These are phyloP conservation scores for Thalassiosira sp. DNA, from an alignment of 352 stramenopile genomes.

Conservation along the genomic window DNA sequence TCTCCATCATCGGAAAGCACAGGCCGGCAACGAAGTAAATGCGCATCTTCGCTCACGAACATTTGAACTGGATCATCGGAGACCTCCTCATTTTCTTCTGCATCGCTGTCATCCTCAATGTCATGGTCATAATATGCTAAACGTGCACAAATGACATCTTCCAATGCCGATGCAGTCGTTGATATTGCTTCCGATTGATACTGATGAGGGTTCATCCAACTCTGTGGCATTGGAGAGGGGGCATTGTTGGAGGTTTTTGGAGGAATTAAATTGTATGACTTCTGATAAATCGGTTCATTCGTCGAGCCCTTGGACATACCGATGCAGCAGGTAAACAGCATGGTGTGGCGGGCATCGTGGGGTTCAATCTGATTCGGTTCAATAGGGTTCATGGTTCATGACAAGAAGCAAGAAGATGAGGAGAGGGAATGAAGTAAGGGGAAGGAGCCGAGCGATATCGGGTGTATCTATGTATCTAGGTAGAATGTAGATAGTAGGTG, in stretches of 20 bases:
- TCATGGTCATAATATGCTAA: constrained; percentile 14
- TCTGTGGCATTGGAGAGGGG: constrained; percentile 2
- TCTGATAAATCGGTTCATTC: constrained; percentile 6
- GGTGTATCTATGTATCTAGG: too few relatives aligned
- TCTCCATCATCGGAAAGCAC: constrained; percentile 1
- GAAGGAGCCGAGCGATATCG: too few relatives aligned
- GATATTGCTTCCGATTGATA: neutral
- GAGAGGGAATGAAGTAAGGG: too few relatives aligned
- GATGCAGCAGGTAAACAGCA: constrained; percentile 18
- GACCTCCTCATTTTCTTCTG: neutral
- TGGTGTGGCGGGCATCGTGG: constrained; percentile 1
- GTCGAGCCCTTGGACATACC: neutral
- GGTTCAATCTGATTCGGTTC: too few relatives aligned
- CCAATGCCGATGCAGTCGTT: constrained; percentile 26
- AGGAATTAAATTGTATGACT: constrained; percentile 13
- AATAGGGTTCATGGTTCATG: too few relatives aligned
- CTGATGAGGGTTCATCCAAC: neutral
- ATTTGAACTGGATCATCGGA: constrained; percentile 30
- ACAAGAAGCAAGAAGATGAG: too few relatives aligned
- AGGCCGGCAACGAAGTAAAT: constrained; percentile 40
- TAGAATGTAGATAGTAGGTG: too few relatives aligned
- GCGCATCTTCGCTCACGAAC: constrained; percentile 43
- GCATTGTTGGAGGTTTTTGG: neutral
- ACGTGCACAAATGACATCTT: constrained; percentile 15
- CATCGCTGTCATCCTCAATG: neutral